Base-by-base conservation (phyloP, 768 basidiomycete species). In the Rhodocollybia butyracea region DNA sequence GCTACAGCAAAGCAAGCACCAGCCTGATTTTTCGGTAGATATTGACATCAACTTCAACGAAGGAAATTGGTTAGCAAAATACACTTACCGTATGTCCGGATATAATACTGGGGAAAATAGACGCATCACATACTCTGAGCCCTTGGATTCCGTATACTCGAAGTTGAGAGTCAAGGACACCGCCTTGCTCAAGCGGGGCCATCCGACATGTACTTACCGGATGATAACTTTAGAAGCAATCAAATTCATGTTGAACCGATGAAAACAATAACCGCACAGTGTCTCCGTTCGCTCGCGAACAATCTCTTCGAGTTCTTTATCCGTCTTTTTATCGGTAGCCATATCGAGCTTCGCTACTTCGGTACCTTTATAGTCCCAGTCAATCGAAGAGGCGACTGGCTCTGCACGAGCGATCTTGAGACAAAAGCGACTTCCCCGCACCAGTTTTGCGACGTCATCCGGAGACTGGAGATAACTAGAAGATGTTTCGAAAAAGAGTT, bases 111-210 rank as follows among this genome's bases (percentile, higher is more conserved):
- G 78, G 78, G 61, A 77, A 79, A 5, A 77, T 67, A 34, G 76
- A 77, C 19, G 77, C 78, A 65, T 81, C 79, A 46, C 76, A 79
- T 15, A 79, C 72, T 36, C 77, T 66, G 57, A 81, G 59, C 1
- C 74, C 73, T 22, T 71, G 60, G 7, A 81, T 56, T 10, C 77
- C 77, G 59, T 74, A 70, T 17, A 78, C 75, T 54, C 65, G 65
- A 55, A 77, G 62, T 26, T 68, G 60, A 11, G 64, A 56, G 57
- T 68, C 65, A 2, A 69, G 65, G 13, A 69, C 68, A 7, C 68
- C 68, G n/a, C 66, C 70, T 31, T 76, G 61, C 40, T 71, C 68
- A 17, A 57, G 52, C 6, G 75, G 74, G 2, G 72, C 74, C 79
- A 81, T 80, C 24, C 74, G 68, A 56, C 77, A 79, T 12, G 77